Base-by-base conservation (phyloP, 1,284 basidiomycete genomes). In the Rhodotorula sp. region DNA sequence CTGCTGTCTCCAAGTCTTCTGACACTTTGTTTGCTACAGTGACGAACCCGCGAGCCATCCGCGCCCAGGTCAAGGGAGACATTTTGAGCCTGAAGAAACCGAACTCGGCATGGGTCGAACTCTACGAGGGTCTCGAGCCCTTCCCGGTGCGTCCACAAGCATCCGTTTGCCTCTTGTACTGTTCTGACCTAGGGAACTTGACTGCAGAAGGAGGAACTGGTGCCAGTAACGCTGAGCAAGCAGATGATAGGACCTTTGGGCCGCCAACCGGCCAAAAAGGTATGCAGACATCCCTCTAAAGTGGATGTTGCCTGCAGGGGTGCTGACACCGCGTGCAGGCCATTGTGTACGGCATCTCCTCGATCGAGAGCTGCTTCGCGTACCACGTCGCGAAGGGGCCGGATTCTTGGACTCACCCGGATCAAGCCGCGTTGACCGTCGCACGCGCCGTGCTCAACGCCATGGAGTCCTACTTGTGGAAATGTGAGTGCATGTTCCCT, bases 391-490 rank as follows among this genome's bases (percentile, higher is more conserved):
- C 91, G 0, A 91, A 90, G 79, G 89, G 90, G 34, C 78, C 80
- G 21, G 49, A 73, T 43, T 73, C 71, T n/a, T 69, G 65, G 60
- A 70, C 68, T 12, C 90, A 97, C 80, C 87, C 90, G 1, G 93
- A 97, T 75, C 90, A 90, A 70, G 90, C 96, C 1, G 90, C 91
- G 21, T 83, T 97, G 48, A 87, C 89, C 48, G 87, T 99, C n/a
- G 90, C 94, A 1, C 83, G 90, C 12, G 90, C 94, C 73, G 88
- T 95, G 6, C 84, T 99, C 62, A 97, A 97, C 77, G 96, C 93
- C n/a, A 89, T 94, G 63, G 97, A 99, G 83, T 91, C 91, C 75
- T 97, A 90, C 81, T 87, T 99, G 69, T 99, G 97, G 96, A 83
- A 73, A 83, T 73, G 49, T 58, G 39, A 49, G 65, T 49, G n/a